Percentiles rank a stretch among this genome's conserved stretches.
phyloP scores from a whole-genome alignment of 1,284 basidiomycete genomes.

The Fomitopsis schrenkii region DNA sequence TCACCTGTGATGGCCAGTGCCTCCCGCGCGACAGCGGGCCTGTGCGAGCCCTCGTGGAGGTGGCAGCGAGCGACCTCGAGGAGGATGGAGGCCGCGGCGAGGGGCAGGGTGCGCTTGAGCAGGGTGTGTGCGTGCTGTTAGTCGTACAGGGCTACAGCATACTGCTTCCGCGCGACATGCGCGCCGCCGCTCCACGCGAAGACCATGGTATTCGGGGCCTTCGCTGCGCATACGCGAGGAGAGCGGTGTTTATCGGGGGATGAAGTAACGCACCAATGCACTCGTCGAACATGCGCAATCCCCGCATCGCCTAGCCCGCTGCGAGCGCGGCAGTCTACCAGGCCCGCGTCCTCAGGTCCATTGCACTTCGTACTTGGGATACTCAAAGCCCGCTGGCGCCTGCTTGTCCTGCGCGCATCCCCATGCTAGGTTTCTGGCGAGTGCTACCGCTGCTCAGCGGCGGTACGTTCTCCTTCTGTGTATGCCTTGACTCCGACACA shows the following conservation, averaged over 20 bases:
- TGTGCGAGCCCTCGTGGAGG: no score
- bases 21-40: no score
- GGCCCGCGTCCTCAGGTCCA: background rate
- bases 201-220: background rate
- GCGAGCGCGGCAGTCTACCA: background rate
- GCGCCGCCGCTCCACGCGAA: no score
- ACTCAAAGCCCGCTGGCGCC: background rate
- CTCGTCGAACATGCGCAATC: background rate
- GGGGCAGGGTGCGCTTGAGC: background rate
- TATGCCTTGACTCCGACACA: background rate
- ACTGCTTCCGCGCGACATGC: no score
- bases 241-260: background rate
- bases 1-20: conserved; percentile 7
- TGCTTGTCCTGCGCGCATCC: background rate
- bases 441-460: background rate
- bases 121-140: no score
- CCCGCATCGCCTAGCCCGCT: conserved; percentile 6
- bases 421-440: background rate
- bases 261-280: conserved; percentile 9
- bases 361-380: background rate
- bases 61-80: conserved; percentile 2
- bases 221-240: background rate
- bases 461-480: background rate
- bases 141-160: no score
- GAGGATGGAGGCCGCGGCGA: background rate